Conservation (phyloP, 257 asterid genomes). For the Anisodus tanguticus region DNA sequence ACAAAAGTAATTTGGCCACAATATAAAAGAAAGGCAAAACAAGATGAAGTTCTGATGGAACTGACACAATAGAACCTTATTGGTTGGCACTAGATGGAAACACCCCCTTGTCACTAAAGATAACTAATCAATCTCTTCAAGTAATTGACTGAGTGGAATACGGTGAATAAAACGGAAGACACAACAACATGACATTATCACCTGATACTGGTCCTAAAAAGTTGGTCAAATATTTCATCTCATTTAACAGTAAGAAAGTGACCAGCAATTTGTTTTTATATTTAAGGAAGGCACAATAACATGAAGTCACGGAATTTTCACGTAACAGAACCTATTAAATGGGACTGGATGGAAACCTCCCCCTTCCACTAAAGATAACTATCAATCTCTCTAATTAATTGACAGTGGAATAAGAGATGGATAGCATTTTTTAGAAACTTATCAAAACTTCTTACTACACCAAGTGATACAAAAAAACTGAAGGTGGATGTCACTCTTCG, state of each 20-base stretch:
- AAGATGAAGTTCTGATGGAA: neutral
- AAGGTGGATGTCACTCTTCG: neutral
- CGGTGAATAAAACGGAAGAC: neutral
- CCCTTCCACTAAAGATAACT: too few relatives aligned
- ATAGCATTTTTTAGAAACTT: neutral
- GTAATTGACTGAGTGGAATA: neutral
- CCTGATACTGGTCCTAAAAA: neutral
- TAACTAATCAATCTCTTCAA: neutral
- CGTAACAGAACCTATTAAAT: neutral
- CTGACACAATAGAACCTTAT: neutral
- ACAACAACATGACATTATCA: neutral
- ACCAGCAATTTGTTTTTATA: neutral
- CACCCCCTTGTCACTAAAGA: neutral
- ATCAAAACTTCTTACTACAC: neutral
- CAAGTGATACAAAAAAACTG: neutral
- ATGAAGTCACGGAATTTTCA: neutral
- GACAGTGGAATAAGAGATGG: neutral
- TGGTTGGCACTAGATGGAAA: neutral
- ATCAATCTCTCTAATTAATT: neutral
- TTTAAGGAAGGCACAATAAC: neutral
- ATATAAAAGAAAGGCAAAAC: slow-evolving; percentile 23
- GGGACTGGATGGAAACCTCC: neutral
- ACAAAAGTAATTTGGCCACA: neutral
- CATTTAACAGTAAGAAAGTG: neutral
- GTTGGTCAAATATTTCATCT: neutral